These are phyloP conservation scores for Fraxinus latifolia DNA, from an alignment of 305 asterid genomes.

Conservation along the genomic window DNA sequence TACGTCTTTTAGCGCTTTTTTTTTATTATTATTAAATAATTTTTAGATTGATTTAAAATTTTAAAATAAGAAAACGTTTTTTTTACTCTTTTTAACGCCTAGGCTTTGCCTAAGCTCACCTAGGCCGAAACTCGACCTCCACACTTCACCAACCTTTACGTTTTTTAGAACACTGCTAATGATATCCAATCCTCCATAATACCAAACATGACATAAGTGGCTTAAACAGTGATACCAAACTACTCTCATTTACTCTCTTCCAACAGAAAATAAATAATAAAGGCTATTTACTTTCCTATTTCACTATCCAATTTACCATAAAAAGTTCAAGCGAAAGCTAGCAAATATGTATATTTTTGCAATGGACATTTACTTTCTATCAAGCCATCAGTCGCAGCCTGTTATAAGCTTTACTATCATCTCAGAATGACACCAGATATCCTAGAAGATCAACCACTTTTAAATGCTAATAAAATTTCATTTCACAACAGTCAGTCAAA, in stretches of 20 bases:
- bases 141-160: neutral
- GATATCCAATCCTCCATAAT: neutral
- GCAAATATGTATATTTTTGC: neutral
- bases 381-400: neutral
- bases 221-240: neutral
- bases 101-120: neutral
- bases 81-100: no score
- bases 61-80: neutral
- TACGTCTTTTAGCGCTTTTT: neutral
- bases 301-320: neutral
- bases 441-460: constrained; percentile 1
- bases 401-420: neutral
- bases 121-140: neutral
- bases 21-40: no score
- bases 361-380: neutral
- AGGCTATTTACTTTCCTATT: neutral
- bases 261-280: neutral
- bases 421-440: neutral
- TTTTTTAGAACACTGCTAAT: neutral
- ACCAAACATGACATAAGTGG: neutral
- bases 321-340: neutral
- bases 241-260: neutral
- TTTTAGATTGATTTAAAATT: no score
- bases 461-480: neutral
- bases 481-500: neutral